Base-by-base conservation (phyloP, 2,329 filamentous ascomycete genomes). In the Cadophora malorum region DNA sequence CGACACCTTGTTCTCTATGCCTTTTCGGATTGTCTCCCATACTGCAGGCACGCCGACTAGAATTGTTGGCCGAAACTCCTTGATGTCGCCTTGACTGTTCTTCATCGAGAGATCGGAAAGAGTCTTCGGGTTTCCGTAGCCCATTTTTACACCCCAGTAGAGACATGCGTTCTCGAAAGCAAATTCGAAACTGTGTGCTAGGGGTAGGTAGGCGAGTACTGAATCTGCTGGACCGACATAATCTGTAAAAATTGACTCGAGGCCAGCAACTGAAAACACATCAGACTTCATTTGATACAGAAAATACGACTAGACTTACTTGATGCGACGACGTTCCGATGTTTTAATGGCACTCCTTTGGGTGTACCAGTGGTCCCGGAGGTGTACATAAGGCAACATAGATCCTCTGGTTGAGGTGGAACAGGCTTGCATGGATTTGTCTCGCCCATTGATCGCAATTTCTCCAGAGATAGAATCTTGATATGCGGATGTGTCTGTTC, bases 1-100 rank as follows among this genome's bases (percentile, higher is more conserved):
- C 76, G 91, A 89, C 66, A 97, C 89, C 80, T 94, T 93, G 75
- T 83, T 81, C 73, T 94, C 84, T 74, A 98, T 92, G 65, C 96
- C 95, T 84, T 99, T 99, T 83, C 93, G 94, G 76, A 98, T 91
- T 0, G 93, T 94, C 82, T 98, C 96, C 94, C 95, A 99, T 41
- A 98, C 91, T 66, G 96, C 94, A 0, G 96, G 96, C 5, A 99
- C 96, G 78, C 96, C 96, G 47, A 97, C 91, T 77, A 99, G 86
- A 76, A 97, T 87, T 0, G 94, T 96, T 0, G 96, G 96, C 73
- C 86, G 87, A 78, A 97, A 91, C 78, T 97, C 94, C 68, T 92
- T 91, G 81, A 99, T 97, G 75, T 99, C 96, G 74, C 96, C 95
- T 74, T 90, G 88, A 82, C 92, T 97, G 81, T 97, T 95, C 73